Evolutionary conservation across 139 green algal species (phyloP), one percentile per base, ranked within the genome.

Genomic region (Haematococcus lacustris): DNA sequence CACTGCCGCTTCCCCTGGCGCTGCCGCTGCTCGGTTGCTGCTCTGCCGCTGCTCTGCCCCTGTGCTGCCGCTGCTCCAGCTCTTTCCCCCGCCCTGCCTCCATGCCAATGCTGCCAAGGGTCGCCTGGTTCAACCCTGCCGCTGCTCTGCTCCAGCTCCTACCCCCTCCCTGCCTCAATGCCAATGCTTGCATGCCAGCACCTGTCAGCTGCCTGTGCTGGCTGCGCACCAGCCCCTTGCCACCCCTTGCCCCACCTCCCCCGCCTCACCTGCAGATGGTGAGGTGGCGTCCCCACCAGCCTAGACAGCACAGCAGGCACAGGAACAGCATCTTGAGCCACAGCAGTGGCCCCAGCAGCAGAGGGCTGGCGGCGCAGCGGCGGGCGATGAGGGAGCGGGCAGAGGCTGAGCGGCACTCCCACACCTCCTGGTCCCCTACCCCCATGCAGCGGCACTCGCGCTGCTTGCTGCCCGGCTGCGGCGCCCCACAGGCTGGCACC

Each of bases 381-480:
- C 78, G 74, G 7, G 83, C 76, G 37, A 93, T 83, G 28, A 92
- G 78, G n/a, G 62, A 83, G 51, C 88, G 80, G 0, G 88, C 79
- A n/a, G 88, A 53, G n/a, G 76, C 72, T 39, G 82, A 89, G 39
- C 83, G 76, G 76, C 88, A 93, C 77, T 93, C 88, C 82, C 57
- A 37, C 53, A 82, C 78, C 75, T 91, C 88, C 76, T 91, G 83
- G 62, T 91, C 86, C 0, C 65, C 57, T 1, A 38, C 38, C 3
- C 73, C 72, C 82, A 92, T 86, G 78, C 87, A 92, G n/a, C n/a
- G n/a, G n/a, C n/a, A n/a, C n/a, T n/a, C n/a, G n/a, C n/a, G n/a
- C n/a, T n/a, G n/a, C n/a, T n/a, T n/a, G n/a, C n/a, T n/a, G n/a
- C n/a, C n/a, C n/a, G n/a, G n/a, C n/a, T n/a, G n/a, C n/a, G n/a